Conservation (phyloP, 1,139 yeast genomes). For the Nakaseomyces bracarensis region DNA sequence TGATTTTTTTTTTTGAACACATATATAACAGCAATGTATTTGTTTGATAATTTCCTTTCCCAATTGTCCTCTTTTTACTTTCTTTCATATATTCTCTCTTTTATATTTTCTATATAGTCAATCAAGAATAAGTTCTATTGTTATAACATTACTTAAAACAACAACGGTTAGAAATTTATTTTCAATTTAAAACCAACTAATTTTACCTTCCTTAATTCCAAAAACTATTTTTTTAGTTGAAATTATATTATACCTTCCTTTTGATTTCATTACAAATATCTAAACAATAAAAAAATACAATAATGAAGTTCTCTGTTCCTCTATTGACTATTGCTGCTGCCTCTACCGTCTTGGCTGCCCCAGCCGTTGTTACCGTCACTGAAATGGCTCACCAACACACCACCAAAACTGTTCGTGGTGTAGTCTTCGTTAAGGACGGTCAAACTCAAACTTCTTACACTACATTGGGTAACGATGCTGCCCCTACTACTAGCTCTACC, state of each 20-base stretch:
- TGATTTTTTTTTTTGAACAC: conserved; percentile 4
- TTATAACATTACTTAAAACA: no score
- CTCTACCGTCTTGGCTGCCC: conserved; percentile 32
- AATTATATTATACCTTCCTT: conserved; percentile 6
- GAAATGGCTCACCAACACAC: conserved; percentile 24
- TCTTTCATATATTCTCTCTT: neutral
- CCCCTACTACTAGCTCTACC: conserved; percentile 5
- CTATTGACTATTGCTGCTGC: conserved; percentile 28
- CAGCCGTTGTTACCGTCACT: conserved; percentile 33
- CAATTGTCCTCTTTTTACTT: neutral
- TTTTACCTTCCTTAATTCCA: neutral
- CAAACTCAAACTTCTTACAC: conserved; percentile 26
- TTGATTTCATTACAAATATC: neutral
- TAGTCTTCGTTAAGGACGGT: conserved; percentile 24
- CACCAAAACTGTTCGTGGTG: conserved; percentile 26
- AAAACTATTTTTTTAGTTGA: neutral
- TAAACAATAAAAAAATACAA: conserved; percentile 1
- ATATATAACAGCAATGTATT: neutral
- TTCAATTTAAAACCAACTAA: no score
- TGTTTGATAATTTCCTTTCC: neutral
- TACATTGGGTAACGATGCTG: conserved; percentile 11
- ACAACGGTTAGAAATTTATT: no score
- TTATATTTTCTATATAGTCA: neutral
- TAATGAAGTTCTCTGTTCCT: conserved; percentile 25
- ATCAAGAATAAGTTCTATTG: no score